Conservation (phyloP, 2,329 filamentous ascomycete genomes). For the Penicillium sp. region DNA sequence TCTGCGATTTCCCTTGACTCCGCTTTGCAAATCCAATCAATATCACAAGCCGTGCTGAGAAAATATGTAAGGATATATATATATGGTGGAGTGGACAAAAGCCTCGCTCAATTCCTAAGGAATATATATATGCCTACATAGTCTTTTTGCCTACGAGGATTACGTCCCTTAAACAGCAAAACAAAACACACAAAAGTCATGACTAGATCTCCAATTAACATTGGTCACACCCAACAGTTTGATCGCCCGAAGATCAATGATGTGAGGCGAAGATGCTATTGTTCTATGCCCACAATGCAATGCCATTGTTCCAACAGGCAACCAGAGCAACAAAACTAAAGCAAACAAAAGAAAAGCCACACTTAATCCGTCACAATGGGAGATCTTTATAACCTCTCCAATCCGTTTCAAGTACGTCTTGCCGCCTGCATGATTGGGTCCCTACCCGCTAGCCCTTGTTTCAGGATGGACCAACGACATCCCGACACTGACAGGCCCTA, state of each 20-base stretch:
- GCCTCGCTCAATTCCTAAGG: not conserved
- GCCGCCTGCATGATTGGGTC: slow-evolving; percentile 13
- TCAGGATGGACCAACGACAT: slow-evolving; percentile 11
- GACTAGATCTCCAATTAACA: not conserved
- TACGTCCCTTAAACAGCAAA: not conserved
- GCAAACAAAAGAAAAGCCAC: not conserved
- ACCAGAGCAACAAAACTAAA: not conserved
- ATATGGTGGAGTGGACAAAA: not conserved
- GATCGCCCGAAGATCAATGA: slow-evolving; percentile 1
- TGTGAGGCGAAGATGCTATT: not conserved
- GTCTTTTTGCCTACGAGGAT: not conserved
- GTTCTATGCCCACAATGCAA: not conserved
- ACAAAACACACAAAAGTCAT: not conserved
- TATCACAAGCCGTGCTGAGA: too few relatives aligned
- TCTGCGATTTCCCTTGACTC: not conserved
- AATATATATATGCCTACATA: not conserved
- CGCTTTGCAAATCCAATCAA: not conserved
- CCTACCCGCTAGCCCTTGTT: slow-evolving; percentile 16
- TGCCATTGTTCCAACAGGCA: not conserved
- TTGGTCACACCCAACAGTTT: not conserved
- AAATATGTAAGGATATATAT: not conserved
- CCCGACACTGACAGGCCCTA: not conserved
- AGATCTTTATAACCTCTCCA: not conserved
- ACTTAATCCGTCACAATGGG: not conserved
- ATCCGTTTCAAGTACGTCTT: slow-evolving; percentile 13